Percentiles rank a stretch among this genome's conserved stretches.
These are phyloP conservation scores for Diutina rugosa DNA, from an alignment of 1,139 yeast genomes.

Conservation along the genomic window DNA sequence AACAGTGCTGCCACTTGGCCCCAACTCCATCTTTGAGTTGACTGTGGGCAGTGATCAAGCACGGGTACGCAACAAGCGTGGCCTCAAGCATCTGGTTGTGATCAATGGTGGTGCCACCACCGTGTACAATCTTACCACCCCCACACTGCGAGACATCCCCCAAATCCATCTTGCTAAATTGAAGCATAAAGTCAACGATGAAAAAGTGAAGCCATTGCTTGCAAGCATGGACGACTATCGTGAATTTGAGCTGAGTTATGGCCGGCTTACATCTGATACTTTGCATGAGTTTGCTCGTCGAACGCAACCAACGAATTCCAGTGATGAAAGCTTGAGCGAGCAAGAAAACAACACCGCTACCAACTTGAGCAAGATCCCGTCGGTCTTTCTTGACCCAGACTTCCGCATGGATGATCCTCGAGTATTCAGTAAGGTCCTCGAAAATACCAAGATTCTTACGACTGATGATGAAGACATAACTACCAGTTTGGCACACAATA, in stretches of 20 bases:
- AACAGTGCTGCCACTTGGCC: constrained; percentile 46
- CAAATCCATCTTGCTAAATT: constrained; percentile 57
- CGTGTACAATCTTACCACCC: constrained; percentile 41
- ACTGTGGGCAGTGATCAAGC: constrained; percentile 47
- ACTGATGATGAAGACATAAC: constrained; percentile 9
- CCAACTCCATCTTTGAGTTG: constrained; percentile 66
- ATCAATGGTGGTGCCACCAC: constrained; percentile 29
- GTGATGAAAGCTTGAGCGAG: constrained; percentile 6
- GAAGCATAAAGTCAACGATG: constrained; percentile 34
- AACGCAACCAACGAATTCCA: constrained; percentile 5
- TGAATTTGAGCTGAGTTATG: constrained; percentile 36
- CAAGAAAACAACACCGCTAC: constrained; percentile 6
- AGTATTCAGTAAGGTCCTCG: constrained; percentile 62
- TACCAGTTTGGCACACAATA: constrained; percentile 21
- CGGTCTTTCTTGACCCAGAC: constrained; percentile 49
- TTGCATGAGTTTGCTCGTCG: constrained; percentile 27
- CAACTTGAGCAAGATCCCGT: constrained; percentile 38
- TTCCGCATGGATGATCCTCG: constrained; percentile 86
- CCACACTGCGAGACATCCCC: constrained; percentile 77
- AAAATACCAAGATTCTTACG: constrained; percentile 29
- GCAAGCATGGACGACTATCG: constrained; percentile 44
- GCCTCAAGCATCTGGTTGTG: constrained; percentile 21
- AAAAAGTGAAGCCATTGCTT: constrained; percentile 29
- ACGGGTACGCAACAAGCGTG: constrained; percentile 19
- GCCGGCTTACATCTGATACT: constrained; percentile 35